These are phyloP conservation scores for Triticum dicoccoides DNA, from an alignment of 176 grass and related monocot species.

Conservation along the genomic window DNA sequence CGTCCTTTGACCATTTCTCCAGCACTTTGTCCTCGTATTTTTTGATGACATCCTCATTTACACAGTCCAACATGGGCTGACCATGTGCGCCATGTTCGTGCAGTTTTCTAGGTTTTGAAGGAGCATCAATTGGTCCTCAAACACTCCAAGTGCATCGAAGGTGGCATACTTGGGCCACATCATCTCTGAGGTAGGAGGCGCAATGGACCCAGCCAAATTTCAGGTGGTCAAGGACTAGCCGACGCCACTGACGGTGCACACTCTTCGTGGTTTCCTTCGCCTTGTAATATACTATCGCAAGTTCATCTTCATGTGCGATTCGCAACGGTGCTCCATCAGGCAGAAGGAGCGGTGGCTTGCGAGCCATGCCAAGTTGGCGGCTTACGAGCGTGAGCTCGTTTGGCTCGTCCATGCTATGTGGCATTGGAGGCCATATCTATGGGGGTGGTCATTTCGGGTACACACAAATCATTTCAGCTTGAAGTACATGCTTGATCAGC, in stretches of 20 bases:
- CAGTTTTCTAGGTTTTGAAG: rapidly evolving
- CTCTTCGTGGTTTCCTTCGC: not conserved
- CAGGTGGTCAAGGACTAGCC: not conserved
- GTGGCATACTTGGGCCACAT: not conserved
- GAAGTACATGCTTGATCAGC: not conserved
- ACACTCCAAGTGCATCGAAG: not conserved
- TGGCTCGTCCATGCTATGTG: not conserved
- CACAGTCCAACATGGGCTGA: not conserved
- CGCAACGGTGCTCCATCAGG: not conserved
- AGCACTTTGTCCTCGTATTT: not conserved
- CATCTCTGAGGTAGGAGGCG: not conserved
- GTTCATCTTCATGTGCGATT: not conserved
- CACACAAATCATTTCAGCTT: not conserved
- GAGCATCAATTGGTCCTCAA: not conserved
- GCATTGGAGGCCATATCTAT: not conserved
- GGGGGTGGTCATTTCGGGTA: not conserved
- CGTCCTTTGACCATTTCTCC: not conserved
- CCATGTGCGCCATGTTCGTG: not conserved
- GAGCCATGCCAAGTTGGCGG: not conserved
- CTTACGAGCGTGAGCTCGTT: not conserved
- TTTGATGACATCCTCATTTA: not conserved
- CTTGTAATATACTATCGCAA: not conserved
- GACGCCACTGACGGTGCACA: not conserved
- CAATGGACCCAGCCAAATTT: not conserved
- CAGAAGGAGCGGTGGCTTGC: not conserved